Evolutionary conservation across 2,329 filamentous ascomycete species (phyloP), one percentile per base, ranked within the genome.

Genomic region (Beauveria varroae): DNA sequence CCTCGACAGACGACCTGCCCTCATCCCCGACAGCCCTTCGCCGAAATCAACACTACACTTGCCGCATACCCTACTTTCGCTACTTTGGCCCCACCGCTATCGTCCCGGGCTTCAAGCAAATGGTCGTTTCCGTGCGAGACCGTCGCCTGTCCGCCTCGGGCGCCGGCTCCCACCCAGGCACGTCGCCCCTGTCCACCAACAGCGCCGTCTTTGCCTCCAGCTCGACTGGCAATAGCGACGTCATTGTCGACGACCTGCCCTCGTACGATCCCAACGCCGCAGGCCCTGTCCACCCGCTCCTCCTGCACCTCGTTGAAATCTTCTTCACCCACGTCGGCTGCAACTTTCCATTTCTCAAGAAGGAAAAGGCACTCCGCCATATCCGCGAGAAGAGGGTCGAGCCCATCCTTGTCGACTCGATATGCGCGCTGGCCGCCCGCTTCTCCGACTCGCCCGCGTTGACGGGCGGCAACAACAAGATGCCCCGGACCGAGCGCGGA

Each of bases 71-170:
- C 0, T 96, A 95, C 71, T 96, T 96, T 68, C 82, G 92, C 63
- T 96, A 95, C 73, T 95, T 96, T 70, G 92, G 91, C 0, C 90
- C 91, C 0, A 96, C 92, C 1, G 92, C 91, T 64, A 96, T 96
- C 69, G 90, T 95, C 57, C 91, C 91, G 1, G 91, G 91, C 24
- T 96, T 92, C 76, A 96, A 96, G 74, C 91, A 96, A 72, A 96
- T 96, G 90, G 90, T 96, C 28, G 87, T 89, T 62, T 87, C 88
- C 59, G 85, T 93, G 34, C 82, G 87, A 62, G 86, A 88, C 63
- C 79, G 85, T 63, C 81, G 86, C 26, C 81, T 81, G 26, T 86
- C 86, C 57, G 81, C 79, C 9, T 78, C 75, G 7, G 50, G n/a
- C 28, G 43, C n/a, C 43, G 80, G 79, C 56, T 87, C 84, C 20